Conservation (phyloP, 257 asterid genomes). For the Datura wrightii region DNA sequence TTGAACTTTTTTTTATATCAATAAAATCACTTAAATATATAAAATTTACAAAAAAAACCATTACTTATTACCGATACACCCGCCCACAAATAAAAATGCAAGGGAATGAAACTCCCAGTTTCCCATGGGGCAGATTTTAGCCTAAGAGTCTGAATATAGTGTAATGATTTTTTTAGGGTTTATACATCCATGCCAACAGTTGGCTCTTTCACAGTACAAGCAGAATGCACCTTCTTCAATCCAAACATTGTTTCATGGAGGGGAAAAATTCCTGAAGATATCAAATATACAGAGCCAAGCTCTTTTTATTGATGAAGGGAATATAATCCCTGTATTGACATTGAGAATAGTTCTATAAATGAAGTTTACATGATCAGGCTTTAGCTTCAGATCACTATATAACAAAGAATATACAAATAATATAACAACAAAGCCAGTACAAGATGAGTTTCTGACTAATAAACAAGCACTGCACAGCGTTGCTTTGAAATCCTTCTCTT, state of each 20-base stretch:
- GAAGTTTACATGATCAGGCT: conserved; percentile 31
- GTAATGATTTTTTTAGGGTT: too few species aligned
- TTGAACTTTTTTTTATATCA: too few species aligned
- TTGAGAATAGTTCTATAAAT: not conserved
- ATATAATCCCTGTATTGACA: conserved; percentile 16
- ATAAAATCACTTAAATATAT: too few species aligned
- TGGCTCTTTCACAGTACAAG: too few species aligned
- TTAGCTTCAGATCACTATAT: conserved; percentile 22
- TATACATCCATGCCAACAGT: too few species aligned
- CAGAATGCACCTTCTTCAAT: not conserved
- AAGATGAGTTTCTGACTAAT: conserved; percentile 34
- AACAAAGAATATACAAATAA: conserved; percentile 25
- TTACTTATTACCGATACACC: too few species aligned
- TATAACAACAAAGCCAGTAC: not conserved
- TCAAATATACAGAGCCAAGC: not conserved
- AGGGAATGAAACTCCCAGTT: too few species aligned
- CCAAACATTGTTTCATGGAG: not conserved
- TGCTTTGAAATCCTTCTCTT: conserved; percentile 54
- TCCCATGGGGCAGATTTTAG: too few species aligned
- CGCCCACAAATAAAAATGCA: too few species aligned
- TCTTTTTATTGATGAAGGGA: conserved; percentile 1
- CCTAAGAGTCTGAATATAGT: too few species aligned
- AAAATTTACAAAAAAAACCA: too few species aligned
- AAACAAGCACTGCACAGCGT: conserved; percentile 55
- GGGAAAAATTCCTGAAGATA: not conserved